Base-by-base conservation (phyloP, 208 protist species). In the Trypanosoma congolense region DNA sequence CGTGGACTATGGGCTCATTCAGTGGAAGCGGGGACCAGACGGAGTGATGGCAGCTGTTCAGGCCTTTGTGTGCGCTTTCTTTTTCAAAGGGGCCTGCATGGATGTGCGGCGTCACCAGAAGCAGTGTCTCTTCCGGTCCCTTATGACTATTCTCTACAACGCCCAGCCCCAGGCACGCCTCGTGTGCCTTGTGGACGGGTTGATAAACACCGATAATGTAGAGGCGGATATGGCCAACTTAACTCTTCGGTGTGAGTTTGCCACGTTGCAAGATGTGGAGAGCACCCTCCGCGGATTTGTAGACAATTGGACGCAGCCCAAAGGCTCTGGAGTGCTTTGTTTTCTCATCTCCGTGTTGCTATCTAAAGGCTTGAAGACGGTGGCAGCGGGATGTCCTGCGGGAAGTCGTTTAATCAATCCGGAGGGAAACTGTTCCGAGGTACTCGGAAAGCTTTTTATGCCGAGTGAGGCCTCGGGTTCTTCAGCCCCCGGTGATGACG, bases 341-440 rank as follows among this genome's bases (percentile, higher is more conserved):
- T 91, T 91, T 44, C 42, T 92, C 14, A 36, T 90, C 10, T 90
- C 82, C 12, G 45, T 83, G n/a, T 35, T 90, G 9, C 61, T 91
- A n/a, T 86, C 80, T 14, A 71, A 73, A 48, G 83, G 74, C 2
- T 50, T 70, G 14, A 68, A 73, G n/a, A 52, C 42, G 44, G 65
- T 81, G 40, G 46, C 58, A 33, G 48, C 66, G 48, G 60, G 73
- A 45, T 62, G 78, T 49, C 43, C 36, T 18, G 4, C 8, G 14
- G 49, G 19, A 16, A 14, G 29, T 50, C 31, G 10, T 10, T 56
- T 75, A 26, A 72, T 71, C 41, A 53, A 53, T 40, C 42, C 33
- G 18, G 53, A 65, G 38, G 73, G 70, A 42, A 25, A 61, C 21
- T 75, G 77, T 30, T 77, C 79, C 3, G 26, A 74, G 41, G 75